These are phyloP conservation scores for Epichloe sp. DNA, from an alignment of 2,329 filamentous ascomycete species.

Conservation along the genomic window DNA sequence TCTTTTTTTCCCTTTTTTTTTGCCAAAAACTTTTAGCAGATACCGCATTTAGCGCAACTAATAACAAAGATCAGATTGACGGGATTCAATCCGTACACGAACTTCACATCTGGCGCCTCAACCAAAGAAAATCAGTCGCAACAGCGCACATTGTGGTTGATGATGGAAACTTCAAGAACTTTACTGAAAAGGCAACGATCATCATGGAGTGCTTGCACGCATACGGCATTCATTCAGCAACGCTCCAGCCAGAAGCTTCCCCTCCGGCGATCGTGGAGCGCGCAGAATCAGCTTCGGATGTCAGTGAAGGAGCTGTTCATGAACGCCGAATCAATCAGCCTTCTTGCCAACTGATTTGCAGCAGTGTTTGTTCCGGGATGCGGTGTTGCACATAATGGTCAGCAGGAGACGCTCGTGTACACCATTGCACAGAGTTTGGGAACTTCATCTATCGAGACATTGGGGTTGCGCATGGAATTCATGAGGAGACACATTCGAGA, in stretches of 20 bases:
- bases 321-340: conserved; percentile 12
- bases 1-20: not conserved
- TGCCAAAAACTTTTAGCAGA: too few relatives aligned
- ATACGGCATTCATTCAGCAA: conserved; percentile 60
- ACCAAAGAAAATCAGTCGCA: conserved; percentile 56
- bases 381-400: conserved; percentile 30
- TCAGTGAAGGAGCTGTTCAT: conserved; percentile 9
- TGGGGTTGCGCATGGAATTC: not conserved
- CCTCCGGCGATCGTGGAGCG: not conserved
- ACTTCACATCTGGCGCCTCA: conserved; percentile 60
- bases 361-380: conserved; percentile 34
- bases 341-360: conserved; percentile 38
- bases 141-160: conserved; percentile 55
- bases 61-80: conserved; percentile 35
- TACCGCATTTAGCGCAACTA: not conserved
- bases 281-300: conserved; percentile 6
- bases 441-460: not conserved
- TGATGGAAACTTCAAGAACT: conserved; percentile 40
- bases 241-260: conserved; percentile 50
- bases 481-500: too few relatives aligned
- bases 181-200: conserved; percentile 46
- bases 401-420: too few relatives aligned
- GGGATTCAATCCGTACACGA: conserved; percentile 58
- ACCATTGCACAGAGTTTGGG: not conserved
- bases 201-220: conserved; percentile 58